These are phyloP conservation scores for Trebouxia gelatinosa DNA, from an alignment of 163 green algal species.

Conservation along the genomic window DNA sequence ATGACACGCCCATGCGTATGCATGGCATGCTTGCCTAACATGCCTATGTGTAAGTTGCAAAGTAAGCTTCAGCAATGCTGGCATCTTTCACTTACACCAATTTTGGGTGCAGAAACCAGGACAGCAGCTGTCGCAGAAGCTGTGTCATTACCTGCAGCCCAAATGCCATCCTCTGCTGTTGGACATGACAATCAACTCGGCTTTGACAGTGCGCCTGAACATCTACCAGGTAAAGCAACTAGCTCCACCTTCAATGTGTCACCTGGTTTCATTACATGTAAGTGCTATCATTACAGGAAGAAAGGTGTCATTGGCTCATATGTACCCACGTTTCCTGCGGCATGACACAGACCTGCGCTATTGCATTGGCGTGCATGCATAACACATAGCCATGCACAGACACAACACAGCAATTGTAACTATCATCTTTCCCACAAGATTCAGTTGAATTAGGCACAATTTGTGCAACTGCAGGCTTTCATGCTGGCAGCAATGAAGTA, in stretches of 20 bases:
- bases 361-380: no score
- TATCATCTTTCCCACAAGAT: no score
- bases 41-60: not conserved
- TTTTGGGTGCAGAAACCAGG: constrained; percentile 24
- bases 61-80: not conserved
- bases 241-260: constrained; percentile 56
- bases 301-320: no score
- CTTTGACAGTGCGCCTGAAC: constrained; percentile 76
- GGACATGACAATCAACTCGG: constrained; percentile 77
- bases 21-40: not conserved
- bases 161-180: constrained; percentile 82
- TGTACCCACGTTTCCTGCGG: no score
- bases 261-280: no score
- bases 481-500: constrained; percentile 90
- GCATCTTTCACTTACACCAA: not conserved
- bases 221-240: constrained; percentile 85
- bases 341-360: no score
- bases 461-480: constrained; percentile 74
- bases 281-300: no score
- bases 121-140: constrained; percentile 40
- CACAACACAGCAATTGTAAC: no score
- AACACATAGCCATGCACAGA: no score
- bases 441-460: no score
- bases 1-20: no score
- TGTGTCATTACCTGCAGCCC: constrained; percentile 79